Percentiles rank a stretch among this genome's conserved stretches.
Evolutionary conservation across 352 stramenopile species (phyloP).

Genomic region (Phytophthora constricta): DNA sequence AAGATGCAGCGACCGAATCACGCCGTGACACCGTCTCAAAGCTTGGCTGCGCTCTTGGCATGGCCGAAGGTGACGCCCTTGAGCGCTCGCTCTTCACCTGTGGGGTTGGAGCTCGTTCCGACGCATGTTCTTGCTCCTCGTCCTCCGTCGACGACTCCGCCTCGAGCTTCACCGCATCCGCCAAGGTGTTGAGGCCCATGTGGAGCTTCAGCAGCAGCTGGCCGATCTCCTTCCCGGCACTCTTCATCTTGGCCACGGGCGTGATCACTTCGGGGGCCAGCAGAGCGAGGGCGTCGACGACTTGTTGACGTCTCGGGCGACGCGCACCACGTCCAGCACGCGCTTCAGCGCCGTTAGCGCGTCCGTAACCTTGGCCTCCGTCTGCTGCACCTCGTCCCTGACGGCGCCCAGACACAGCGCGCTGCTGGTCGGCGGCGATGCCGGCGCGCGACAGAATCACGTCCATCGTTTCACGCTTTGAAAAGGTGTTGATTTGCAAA

Average conservation of each 20-base stretch:
- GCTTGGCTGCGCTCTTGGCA: not conserved
- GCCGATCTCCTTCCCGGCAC: slow-evolving; percentile 2
- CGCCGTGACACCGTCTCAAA: not conserved
- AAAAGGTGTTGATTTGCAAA: slow-evolving; percentile 3
- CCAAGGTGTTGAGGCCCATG: slow-evolving; percentile 7
- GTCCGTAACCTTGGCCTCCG: slow-evolving; percentile 11
- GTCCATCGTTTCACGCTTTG: not conserved
- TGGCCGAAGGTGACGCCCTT: not conserved
- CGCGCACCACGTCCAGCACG: slow-evolving; percentile 16
- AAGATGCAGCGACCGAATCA: not conserved
- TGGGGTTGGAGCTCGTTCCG: not conserved
- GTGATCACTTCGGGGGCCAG: slow-evolving; percentile 1
- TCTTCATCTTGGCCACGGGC: slow-evolving; percentile 4
- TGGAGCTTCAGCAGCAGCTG: slow-evolving; percentile 14
- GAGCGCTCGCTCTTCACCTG: not conserved
- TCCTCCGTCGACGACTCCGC: slow-evolving; percentile 16
- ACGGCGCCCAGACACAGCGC: slow-evolving; percentile 18
- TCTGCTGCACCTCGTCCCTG: slow-evolving; percentile 13
- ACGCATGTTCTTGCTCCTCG: not conserved
- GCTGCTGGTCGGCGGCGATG: slow-evolving; percentile 14
- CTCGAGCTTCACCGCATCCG: not conserved
- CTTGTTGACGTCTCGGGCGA: slow-evolving; percentile 25
- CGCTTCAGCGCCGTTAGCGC: slow-evolving; percentile 14
- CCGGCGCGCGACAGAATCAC: slow-evolving; percentile 17
- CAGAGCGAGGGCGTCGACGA: not conserved